Conservation (phyloP, 2,329 filamentous ascomycete species). For the Alternaria rosae region DNA sequence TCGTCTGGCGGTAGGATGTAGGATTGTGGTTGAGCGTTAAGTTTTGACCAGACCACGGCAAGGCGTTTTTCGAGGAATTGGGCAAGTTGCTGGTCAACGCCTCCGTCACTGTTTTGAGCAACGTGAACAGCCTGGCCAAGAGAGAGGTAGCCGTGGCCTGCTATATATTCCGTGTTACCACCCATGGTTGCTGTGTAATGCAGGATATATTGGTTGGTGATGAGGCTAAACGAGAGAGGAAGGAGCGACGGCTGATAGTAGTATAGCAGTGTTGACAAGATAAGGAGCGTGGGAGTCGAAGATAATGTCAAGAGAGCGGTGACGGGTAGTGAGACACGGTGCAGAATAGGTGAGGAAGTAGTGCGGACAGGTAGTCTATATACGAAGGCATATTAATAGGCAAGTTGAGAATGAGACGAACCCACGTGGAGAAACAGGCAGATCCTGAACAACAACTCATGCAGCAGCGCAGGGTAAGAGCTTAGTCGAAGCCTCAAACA, state of each 20-base stretch:
- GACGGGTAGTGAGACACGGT: conserved; percentile 18
- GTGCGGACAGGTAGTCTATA: conserved; percentile 38
- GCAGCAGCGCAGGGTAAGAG: conserved; percentile 44
- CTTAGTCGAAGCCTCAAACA: conserved; percentile 50
- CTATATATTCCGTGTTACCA: conserved; percentile 51
- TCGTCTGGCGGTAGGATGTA: conserved; percentile 80
- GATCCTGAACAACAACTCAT: conserved; percentile 45
- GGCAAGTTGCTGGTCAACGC: conserved; percentile 68
- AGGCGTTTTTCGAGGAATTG: conserved; percentile 68
- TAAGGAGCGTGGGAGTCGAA: conserved; percentile 19
- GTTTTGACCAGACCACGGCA: conserved; percentile 70
- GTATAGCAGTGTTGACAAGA: conserved; percentile 15
- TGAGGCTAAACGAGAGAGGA: conserved; percentile 38
- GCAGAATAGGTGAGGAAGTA: conserved; percentile 22
- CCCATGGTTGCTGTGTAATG: conserved; percentile 47
- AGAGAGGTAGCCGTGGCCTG: conserved; percentile 53
- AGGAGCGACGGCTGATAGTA: conserved; percentile 18
- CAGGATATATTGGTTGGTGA: conserved; percentile 32
- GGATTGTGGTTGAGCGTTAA: conserved; percentile 68
- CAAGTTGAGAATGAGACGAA: conserved; percentile 39
- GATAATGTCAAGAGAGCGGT: conserved; percentile 7
- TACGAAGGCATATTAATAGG: conserved; percentile 40
- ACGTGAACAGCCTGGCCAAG: conserved; percentile 76
- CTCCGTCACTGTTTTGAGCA: conserved; percentile 75
- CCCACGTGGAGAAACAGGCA: conserved; percentile 47